phyloP scores from a whole-genome alignment of 257 asterid species.

The Ilex aquifolium region DNA sequence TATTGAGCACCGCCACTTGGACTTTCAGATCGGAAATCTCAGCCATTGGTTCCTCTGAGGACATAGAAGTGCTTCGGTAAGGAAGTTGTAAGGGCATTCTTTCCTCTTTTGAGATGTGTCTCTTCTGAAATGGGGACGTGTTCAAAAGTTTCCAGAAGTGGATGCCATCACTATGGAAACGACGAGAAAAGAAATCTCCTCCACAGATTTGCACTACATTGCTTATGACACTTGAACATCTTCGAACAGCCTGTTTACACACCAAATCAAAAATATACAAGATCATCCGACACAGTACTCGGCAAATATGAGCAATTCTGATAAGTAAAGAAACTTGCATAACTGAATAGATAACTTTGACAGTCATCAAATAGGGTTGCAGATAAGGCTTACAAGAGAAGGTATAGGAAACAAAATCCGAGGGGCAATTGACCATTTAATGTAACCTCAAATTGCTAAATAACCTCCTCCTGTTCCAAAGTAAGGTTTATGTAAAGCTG shows the following conservation, averaged over 20 bases:
- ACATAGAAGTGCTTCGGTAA: constrained; percentile 40
- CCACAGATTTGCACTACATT: constrained; percentile 65
- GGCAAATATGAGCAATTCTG: not conserved
- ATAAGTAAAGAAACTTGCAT: not conserved
- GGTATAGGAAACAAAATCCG: too few species aligned
- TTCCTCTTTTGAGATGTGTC: constrained; percentile 40
- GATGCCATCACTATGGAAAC: constrained; percentile 64
- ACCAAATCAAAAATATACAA: constrained; percentile 4
- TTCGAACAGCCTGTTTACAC: constrained; percentile 54
- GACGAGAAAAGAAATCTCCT: constrained; percentile 91
- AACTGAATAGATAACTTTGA: not conserved
- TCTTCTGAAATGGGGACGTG: constrained; percentile 76
- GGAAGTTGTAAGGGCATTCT: constrained; percentile 61
- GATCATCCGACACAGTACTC: not conserved
- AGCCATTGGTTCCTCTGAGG: constrained; percentile 45
- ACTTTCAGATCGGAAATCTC: constrained; percentile 70
- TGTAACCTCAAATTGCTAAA: too few species aligned
- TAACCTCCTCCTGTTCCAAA: too few species aligned
- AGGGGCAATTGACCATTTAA: too few species aligned
- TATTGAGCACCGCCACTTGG: constrained; percentile 63
- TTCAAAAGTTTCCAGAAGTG: constrained; percentile 81
- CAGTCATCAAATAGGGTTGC: too few species aligned
- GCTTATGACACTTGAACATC: constrained; percentile 55
- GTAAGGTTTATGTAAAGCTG: too few species aligned
- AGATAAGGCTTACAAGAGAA: too few species aligned